Conservation (phyloP, 78 protist genomes). For the Protostelium mycophagum region DNA sequence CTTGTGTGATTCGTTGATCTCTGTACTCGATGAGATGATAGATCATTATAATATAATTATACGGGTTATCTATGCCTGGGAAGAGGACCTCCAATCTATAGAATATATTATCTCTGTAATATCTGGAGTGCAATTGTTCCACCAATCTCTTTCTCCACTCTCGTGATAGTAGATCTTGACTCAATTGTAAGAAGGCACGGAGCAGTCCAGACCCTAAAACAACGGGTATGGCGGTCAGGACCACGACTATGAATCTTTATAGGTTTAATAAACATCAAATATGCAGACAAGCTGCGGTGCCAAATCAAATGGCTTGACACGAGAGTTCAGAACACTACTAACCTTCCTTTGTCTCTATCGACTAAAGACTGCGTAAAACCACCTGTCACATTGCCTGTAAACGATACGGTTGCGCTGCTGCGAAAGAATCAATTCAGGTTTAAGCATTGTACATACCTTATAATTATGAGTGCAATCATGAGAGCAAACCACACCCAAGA, state of each 20-base stretch:
- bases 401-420: neutral
- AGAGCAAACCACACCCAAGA: neutral
- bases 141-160: neutral
- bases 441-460: neutral
- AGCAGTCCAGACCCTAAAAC: neutral
- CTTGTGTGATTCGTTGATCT: constrained; percentile 58
- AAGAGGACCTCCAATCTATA: neutral
- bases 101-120: neutral
- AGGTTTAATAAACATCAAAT: no score
- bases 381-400: neutral
- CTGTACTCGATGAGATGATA: neutral
- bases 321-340: neutral
- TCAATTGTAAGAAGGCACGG: neutral
- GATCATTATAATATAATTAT: no score
- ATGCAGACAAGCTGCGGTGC: no score
- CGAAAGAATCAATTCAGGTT: neutral
- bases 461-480: neutral
- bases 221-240: neutral
- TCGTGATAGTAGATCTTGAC: neutral
- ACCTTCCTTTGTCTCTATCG: neutral
- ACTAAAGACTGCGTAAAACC: neutral
- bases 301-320: neutral
- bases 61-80: neutral
- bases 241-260: neutral
- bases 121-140: neutral